Evolutionary conservation across 352 stramenopile genomes (phyloP).

Genomic region (Peronospora destructor): DNA sequence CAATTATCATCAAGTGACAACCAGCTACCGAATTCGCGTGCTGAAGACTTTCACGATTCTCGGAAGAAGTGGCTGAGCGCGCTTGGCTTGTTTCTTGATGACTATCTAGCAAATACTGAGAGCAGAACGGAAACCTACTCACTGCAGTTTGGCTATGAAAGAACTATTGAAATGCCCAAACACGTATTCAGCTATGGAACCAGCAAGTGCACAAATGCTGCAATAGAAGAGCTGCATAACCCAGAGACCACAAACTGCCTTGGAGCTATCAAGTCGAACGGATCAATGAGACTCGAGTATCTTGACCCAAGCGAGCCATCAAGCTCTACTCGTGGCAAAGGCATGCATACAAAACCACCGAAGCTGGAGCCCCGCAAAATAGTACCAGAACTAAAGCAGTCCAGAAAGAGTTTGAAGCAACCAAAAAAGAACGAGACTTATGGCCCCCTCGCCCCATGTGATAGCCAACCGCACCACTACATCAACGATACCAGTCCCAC

Average conservation of each 20-base stretch:
- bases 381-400: constrained; percentile 2
- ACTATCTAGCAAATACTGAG: constrained; percentile 19
- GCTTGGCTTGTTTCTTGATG: constrained; percentile 27
- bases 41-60: constrained; percentile 12
- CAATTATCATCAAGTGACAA: constrained; percentile 13
- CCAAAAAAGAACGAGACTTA: constrained; percentile 8
- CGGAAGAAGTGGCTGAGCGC: constrained; percentile 11
- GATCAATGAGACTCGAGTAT: constrained; percentile 36
- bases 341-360: constrained; percentile 7
- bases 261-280: constrained; percentile 24
- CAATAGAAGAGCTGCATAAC: constrained; percentile 26
- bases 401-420: constrained; percentile 4
- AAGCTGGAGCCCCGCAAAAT: constrained; percentile 1
- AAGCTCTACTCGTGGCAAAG: constrained; percentile 19
- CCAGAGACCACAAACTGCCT: constrained; percentile 20
- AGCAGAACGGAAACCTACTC: constrained; percentile 18
- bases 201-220: constrained; percentile 19
- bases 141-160: constrained; percentile 21
- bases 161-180: constrained; percentile 27
- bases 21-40: constrained; percentile 14
- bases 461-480: constrained; percentile 6
- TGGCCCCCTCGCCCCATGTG: constrained; percentile 5
- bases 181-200: constrained; percentile 15
- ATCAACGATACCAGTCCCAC: constrained; percentile 14
- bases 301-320: constrained; percentile 30